Evolutionary conservation across 192 early-diverging fungal genomes (phyloP).

Genomic region (Umbelopsis sp.): DNA sequence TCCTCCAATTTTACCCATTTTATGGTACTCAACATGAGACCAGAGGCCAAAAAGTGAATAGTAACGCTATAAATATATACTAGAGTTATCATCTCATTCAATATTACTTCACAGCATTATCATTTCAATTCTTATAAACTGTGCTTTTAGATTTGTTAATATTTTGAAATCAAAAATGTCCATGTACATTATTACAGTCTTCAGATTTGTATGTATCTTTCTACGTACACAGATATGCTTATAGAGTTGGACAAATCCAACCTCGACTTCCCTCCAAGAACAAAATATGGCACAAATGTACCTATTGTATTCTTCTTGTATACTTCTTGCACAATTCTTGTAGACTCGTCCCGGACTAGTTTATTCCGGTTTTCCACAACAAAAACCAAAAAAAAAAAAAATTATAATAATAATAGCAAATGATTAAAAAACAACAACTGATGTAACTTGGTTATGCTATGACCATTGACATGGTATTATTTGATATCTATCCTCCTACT

Average conservation of each 20-base stretch:
- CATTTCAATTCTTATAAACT: neutral
- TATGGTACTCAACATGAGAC: slow-evolving; percentile 14
- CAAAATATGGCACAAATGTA: too few species aligned
- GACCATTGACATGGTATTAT: neutral
- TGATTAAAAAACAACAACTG: too few species aligned
- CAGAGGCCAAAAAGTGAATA: slow-evolving; percentile 8
- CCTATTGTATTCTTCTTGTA: neutral
- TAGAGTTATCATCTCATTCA: slow-evolving; percentile 9
- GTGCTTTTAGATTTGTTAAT: slow-evolving; percentile 13
- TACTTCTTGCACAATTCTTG: too few species aligned
- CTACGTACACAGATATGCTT: too few species aligned
- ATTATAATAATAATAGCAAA: too few species aligned
- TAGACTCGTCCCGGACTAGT: too few species aligned
- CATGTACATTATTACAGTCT: neutral
- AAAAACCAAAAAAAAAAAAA: too few species aligned
- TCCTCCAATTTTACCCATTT: neutral
- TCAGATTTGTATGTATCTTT: neutral
- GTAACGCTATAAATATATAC: slow-evolving; percentile 5
- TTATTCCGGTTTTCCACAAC: too few species aligned
- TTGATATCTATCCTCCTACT: neutral
- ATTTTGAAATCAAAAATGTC: neutral
- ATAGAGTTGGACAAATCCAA: too few species aligned
- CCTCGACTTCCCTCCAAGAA: too few species aligned
- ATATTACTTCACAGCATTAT: neutral
- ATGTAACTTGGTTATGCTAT: too few species aligned